These are phyloP conservation scores for Ophiostoma populinum DNA, from an alignment of 2,329 filamentous ascomycete species.

Conservation along the genomic window DNA sequence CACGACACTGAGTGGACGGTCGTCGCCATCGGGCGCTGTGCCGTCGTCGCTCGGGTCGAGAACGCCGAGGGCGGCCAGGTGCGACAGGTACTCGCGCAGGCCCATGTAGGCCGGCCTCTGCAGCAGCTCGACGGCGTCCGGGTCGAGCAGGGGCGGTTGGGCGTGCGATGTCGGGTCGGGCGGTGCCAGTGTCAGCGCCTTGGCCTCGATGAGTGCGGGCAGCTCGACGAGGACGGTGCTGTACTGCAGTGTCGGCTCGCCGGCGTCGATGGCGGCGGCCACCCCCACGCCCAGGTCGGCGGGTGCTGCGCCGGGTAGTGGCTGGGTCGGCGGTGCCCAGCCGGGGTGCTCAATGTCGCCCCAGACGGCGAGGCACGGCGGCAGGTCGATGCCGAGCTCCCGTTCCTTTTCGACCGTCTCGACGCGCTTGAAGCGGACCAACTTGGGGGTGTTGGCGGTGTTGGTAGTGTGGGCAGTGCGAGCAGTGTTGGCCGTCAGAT, in stretches of 20 bases:
- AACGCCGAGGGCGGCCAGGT: conserved; percentile 51
- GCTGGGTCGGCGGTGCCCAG: conserved; percentile 59
- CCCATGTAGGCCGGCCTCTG: conserved; percentile 55
- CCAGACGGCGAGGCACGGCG: conserved; percentile 44
- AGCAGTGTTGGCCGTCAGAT: no score
- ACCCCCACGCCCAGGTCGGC: not conserved
- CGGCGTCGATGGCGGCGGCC: conserved; percentile 30
- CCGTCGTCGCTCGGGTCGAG: conserved; percentile 16
- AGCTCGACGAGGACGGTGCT: conserved; percentile 65
- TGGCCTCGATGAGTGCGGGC: conserved; percentile 79
- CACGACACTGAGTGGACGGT: conserved; percentile 9
- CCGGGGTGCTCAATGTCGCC: conserved; percentile 71
- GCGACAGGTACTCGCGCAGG: conserved; percentile 60
- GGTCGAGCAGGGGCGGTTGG: conserved; percentile 36
- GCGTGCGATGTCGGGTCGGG: conserved; percentile 24
- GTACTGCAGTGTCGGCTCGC: conserved; percentile 72
- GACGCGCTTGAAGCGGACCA: conserved; percentile 7
- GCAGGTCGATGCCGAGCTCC: conserved; percentile 28
- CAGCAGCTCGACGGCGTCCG: conserved; percentile 51
- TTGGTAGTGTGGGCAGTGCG: no score
- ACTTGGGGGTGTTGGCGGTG: not conserved
- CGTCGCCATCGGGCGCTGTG: not conserved
- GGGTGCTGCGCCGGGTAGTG: not conserved
- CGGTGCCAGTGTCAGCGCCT: conserved; percentile 72
- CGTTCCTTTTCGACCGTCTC: conserved; percentile 12